Base-by-base conservation (phyloP, 495 filamentous ascomycete species). In the Daldinia vernicosa region DNA sequence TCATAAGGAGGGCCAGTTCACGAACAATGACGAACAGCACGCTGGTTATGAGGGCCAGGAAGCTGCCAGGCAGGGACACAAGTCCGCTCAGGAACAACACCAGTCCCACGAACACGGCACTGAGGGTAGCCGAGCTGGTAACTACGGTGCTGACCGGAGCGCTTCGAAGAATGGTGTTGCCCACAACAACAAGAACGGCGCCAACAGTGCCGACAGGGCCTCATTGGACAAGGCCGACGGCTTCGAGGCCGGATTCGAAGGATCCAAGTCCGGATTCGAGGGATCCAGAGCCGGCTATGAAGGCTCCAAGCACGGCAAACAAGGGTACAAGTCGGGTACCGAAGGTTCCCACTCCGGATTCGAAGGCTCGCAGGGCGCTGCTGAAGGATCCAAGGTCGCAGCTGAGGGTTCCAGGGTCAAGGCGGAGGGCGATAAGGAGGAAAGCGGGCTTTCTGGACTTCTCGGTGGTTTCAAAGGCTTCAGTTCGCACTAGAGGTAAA, bases 121-220 rank as follows among this genome's bases (percentile, higher is more conserved):
- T 9, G 37, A 52, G 8, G 65, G 60, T 24, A 51, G 50, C 55
- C 32, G 54, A n/a, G n/a, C 54, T 0, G 64, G 64, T 12, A 57
- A 17, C 60, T 68, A 60, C 65, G 70, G 70, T 9, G 70, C 70
- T 3, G 56, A 72, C 60, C 17, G 65, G n/a, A 59, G 70, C 50
- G 70, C 70, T 2, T 61, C 60, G 15, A 72, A 72, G 70, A 53
- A 68, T 0, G 70, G 70, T 30, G 15, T 55, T 3, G 70, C 70
- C 1, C 65, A 69, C 56, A 72, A 72, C 65, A 47, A 63, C 60
- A 68, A 67, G 60, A 39, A 35, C 39, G 70, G 70, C 17, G 37
- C 55, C 26, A 32, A 65, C 32, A 64, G 60, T 30, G 65, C 65
- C 40, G 60, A 65, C 65, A 15, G 33, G 17, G 55, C 43, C 55